Evolutionary conservation across 2,329 filamentous ascomycete species (phyloP), one percentile per base, ranked within the genome.

Genomic region (Hypoxylon sp.): DNA sequence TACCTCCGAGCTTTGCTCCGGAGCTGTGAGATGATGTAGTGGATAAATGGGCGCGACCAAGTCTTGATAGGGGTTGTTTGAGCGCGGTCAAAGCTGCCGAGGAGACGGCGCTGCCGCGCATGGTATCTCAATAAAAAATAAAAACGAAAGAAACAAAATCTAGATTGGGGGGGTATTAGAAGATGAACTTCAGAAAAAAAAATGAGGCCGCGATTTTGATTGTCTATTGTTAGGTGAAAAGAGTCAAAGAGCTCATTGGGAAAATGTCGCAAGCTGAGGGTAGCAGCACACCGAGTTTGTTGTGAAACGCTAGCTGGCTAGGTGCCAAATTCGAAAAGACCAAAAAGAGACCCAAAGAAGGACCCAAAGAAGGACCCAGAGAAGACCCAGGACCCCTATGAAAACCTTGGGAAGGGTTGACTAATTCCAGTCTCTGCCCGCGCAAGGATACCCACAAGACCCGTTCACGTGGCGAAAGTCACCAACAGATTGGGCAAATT

Each of bases 71-170:
- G 57, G 75, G 75, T 62, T 69, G 71, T 69, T 71, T 71, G 61
- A 76, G 71, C 73, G 73, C 75, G 74, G 73, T 73, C 58, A 75
- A 72, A 65, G 71, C 67, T 63, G 72, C 68, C 71, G 71, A 64
- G 51, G 74, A 66, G 53, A 73, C 74, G 65, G 73, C 74, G 69
- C 72, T 67, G 67, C 72, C 71, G 65, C 74, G 74, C 75, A 77
- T 76, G 50, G 60, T 71, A 71, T 70, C 66, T 65, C 60, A 33
- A 64, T 68, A 42, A 58, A 46, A 55, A 50, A 42, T 29, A 37
- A 33, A 44, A 59, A 17, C 14, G 35, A 48, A 24, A 3, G 14
- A 52, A 44, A 47, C 42, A 57, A 51, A 39, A 42, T 50, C 47
- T 47, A 17, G 24, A 39, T 48, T n/a, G n/a, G n/a, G 55, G 31